Evolutionary conservation across 129 eudicot species (phyloP).

Genomic region (Silybum marianum): DNA sequence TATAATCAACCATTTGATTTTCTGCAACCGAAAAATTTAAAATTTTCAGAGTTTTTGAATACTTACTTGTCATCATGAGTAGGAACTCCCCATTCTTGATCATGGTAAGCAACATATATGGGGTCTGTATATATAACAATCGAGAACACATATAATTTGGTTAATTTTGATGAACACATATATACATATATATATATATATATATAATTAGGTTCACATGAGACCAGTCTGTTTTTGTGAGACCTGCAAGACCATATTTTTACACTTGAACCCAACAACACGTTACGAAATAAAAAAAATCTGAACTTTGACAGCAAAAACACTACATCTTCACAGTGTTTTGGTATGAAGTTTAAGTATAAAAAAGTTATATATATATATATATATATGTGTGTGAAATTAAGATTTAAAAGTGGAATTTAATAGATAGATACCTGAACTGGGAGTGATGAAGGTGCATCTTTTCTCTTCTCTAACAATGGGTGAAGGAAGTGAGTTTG

Average conservation of each 20-base stretch:
- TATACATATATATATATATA: no score
- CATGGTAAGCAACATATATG: slow-evolving; percentile 79
- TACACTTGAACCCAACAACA: no score
- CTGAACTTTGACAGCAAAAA: no score
- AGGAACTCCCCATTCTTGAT: slow-evolving; percentile 97
- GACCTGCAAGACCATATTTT: no score
- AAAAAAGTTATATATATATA: no score
- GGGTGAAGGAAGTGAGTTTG: slow-evolving; percentile 2
- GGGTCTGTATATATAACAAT: slow-evolving; percentile 57
- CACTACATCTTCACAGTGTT: no score
- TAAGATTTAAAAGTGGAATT: background rate
- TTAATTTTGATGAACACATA: background rate
- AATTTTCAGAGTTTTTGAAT: background rate
- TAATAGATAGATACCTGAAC: slow-evolving; percentile 54
- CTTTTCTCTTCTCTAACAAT: slow-evolving; percentile 57
- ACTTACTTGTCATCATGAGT: slow-evolving; percentile 85
- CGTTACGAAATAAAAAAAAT: no score
- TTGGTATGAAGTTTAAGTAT: no score
- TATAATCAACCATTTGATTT: background rate
- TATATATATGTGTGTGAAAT: background rate
- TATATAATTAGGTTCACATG: no score
- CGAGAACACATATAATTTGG: background rate
- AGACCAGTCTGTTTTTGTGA: no score
- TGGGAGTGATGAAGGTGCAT: slow-evolving; percentile 79
- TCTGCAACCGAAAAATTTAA: background rate